Evolutionary conservation across 106 monocot species (phyloP), one percentile per base, ranked within the genome.

Genomic region (Dendrobium catenatum): DNA sequence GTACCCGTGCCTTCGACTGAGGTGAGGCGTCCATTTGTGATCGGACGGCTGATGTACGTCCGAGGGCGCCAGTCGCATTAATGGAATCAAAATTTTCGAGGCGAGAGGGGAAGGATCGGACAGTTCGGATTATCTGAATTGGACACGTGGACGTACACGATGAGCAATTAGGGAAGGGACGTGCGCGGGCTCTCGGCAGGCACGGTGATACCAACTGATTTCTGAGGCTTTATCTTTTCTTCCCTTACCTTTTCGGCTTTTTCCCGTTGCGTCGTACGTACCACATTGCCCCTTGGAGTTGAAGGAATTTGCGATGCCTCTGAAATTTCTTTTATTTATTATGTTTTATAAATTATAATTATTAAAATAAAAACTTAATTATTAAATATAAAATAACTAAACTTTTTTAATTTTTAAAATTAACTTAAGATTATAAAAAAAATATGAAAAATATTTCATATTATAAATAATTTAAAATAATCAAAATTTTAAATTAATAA

Each of bases 91-190:
- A 10, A 66, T 9, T 56, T 78, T 78, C 80, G 47, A 67, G 70
- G 80, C 80, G 72, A 72, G 74, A 19, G 55, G 22, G 55, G 43
- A 74, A 81, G 13, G 24, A 81, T 41, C 55, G n/a, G 74, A 55
- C 40, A 54, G 81, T 26, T n/a, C 3, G 13, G 74, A 74, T 73
- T 5, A 9, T 56, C 1, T 20, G 31, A 0, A 0, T 6, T 40
- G 8, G 6, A 40, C 74, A 81, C 81, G 81, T 73, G 81, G 73
- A 74, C 81, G 81, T 26, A 26, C 24, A 66, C 10, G 64, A 66
- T 66, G 5, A 66, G 24, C 26, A 2, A 66, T 26, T 24, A 4
- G 64, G 24, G 26, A 8, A 24, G 18, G 55, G 55, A 55, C 55
- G 55, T 2, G 64, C 64, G 64, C 64, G 64, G 24, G 64, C 64